Percentiles rank a stretch among this genome's conserved stretches.
Evolutionary conservation across 1,139 yeast genomes (phyloP).

Genomic region (Debaryomycetaceae sp.): DNA sequence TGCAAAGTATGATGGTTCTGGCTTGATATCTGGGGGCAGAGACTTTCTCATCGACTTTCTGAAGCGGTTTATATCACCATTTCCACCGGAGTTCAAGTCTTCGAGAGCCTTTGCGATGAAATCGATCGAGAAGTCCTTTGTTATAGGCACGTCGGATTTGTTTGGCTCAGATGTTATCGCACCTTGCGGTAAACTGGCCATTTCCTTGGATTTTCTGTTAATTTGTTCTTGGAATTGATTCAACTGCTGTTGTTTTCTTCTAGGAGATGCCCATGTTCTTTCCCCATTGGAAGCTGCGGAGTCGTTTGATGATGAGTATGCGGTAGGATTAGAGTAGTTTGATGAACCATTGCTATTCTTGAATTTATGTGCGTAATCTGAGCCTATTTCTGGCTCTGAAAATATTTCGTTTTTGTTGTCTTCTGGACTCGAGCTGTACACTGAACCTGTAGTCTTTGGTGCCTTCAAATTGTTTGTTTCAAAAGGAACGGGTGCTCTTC

Average conservation of each 20-base stretch:
- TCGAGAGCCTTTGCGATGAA: slow-evolving; percentile 60
- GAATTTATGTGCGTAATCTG: slow-evolving; percentile 12
- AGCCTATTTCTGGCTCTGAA: slow-evolving; percentile 11
- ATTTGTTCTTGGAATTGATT: slow-evolving; percentile 40
- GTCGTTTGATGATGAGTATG: slow-evolving; percentile 33
- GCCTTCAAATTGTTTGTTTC: slow-evolving; percentile 4
- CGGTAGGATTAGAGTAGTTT: slow-evolving; percentile 50
- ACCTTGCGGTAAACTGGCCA: slow-evolving; percentile 13
- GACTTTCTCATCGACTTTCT: slow-evolving; percentile 35
- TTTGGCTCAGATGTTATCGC: neutral
- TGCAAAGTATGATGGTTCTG: slow-evolving; percentile 25
- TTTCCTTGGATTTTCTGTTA: slow-evolving; percentile 34
- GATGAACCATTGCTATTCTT: slow-evolving; percentile 31
- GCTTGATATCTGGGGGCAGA: slow-evolving; percentile 8
- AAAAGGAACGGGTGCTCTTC: slow-evolving; percentile 17
- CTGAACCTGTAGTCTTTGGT: slow-evolving; percentile 12
- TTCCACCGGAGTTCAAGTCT: slow-evolving; percentile 63
- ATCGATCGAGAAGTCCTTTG: slow-evolving; percentile 46
- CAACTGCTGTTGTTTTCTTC: slow-evolving; percentile 35
- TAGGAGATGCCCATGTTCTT: slow-evolving; percentile 57
- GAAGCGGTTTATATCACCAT: slow-evolving; percentile 50
- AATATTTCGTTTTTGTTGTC: slow-evolving; percentile 35
- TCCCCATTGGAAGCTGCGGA: slow-evolving; percentile 19
- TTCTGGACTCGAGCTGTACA: slow-evolving; percentile 22
- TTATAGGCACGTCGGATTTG: slow-evolving; percentile 29